Evolutionary conservation across 106 monocot species (phyloP), one percentile per base, ranked within the genome.

Genomic region (Acanthochlamys bracteata): DNA sequence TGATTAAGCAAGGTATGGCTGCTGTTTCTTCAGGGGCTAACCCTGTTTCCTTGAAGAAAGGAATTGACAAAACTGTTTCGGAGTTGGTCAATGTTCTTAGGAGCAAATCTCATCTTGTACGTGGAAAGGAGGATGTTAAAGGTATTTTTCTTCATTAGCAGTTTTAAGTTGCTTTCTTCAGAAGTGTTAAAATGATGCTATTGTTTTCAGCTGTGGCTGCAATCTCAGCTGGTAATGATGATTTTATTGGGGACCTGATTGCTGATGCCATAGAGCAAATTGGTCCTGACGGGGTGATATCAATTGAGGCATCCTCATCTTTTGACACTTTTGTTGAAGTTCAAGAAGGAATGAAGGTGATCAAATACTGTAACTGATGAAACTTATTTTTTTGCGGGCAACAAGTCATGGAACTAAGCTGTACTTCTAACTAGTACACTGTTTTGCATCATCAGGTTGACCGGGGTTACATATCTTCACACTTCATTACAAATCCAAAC

Each of bases 271-370:
- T 92, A 60, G 84, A 82, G 41, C 83, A 82, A 53, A 88, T 98
- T 75, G 91, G 96, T 66, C 80, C 62, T 60, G 85, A 91, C 81
- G 96, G 96, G 61, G 74, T 98, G 54, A 65, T 92, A 1, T 82
- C 92, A 40, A 84, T 92, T 66, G 90, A 92, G 56, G 84, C 86
- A 49, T 86, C 87, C 58, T 84, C 86, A 25, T 87, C 84, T 15
- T 84, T 87, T 68, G 92, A 92, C 63, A 87, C 86, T 1, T 82
- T 79, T 49, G 79, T 92, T 17, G 77, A 79, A 77, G 78, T 99
- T 63, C 85, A 92, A 65, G 98, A 99, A 79, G 98, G 98, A 76
- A 86, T 99, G 92, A 92, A 79, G 92, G 98, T 99, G 75, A 6
- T 55, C 17, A 20, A 22, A 60, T 4, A 11, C 24, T n/a, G n/a